Evolutionary conservation across 805 yeast genomes (phyloP).

Genomic region (Kuraishia borneana): DNA sequence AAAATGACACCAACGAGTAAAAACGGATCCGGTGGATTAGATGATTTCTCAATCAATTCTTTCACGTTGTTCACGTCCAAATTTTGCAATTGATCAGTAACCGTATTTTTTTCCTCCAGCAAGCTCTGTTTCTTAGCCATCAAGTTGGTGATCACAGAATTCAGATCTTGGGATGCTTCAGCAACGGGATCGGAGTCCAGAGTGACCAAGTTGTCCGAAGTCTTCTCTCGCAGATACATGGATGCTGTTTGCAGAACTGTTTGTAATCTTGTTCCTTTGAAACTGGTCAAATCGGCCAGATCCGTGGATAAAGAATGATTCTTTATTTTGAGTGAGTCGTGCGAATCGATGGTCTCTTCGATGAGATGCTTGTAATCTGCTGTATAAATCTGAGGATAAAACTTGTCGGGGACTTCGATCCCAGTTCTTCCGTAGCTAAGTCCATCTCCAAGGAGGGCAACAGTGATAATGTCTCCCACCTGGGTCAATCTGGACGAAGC

Average conservation of each 20-base stretch:
- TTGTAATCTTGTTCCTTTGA: conserved; percentile 20
- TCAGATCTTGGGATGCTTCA: conserved; percentile 8
- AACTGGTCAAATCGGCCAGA: conserved; percentile 14
- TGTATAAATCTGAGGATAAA: conserved; percentile 29
- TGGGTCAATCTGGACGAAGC: conserved; percentile 11
- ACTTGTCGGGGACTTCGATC: conserved; percentile 15
- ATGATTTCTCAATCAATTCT: conserved; percentile 11
- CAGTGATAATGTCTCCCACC: conserved; percentile 22
- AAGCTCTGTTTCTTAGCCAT: conserved; percentile 8
- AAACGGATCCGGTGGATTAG: conserved; percentile 22
- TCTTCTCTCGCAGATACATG: conserved; percentile 10
- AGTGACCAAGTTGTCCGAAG: conserved; percentile 2
- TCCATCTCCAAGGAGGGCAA: conserved; percentile 19
- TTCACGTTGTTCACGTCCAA: conserved; percentile 17
- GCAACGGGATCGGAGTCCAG: background rate
- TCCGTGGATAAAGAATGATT: conserved; percentile 8
- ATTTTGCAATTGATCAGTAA: conserved; percentile 4
- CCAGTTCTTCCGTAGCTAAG: conserved; percentile 13
- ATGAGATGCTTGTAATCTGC: conserved; percentile 14
- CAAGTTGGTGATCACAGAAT: conserved; percentile 8
- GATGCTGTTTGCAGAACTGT: conserved; percentile 14
- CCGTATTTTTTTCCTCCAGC: conserved; percentile 3
- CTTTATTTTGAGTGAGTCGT: conserved; percentile 5
- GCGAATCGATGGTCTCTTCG: background rate
- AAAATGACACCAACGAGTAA: conserved; percentile 24